Evolutionary conservation across 73 alveolate species (phyloP).

Genomic region (Paramecium pentaurelia): DNA sequence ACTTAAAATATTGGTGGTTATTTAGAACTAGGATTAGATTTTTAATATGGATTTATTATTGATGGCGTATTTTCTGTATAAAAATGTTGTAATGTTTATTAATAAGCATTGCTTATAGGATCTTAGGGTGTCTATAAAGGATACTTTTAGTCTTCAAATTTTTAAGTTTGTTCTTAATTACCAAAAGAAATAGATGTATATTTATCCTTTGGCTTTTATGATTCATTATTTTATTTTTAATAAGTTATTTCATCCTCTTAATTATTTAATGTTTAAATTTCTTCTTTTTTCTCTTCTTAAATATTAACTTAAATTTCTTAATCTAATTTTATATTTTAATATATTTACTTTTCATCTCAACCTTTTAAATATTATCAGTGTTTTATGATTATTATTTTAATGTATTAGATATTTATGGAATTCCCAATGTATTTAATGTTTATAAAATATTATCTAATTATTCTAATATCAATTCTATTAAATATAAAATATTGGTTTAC

Average conservation of each 20-base stretch:
- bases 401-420: background rate
- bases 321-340: background rate
- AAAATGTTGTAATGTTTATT: background rate
- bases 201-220: background rate
- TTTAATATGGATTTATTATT: too few relatives aligned
- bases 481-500: background rate
- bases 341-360: background rate
- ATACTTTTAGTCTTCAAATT: background rate
- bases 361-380: background rate
- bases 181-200: background rate
- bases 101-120: background rate
- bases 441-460: background rate
- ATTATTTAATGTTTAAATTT: background rate
- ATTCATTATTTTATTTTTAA: background rate
- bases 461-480: background rate
- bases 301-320: background rate
- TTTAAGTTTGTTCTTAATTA: background rate
- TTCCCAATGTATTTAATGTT: background rate
- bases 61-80: background rate
- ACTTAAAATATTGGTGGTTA: background rate
- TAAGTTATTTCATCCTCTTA: background rate
- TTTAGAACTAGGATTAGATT: background rate
- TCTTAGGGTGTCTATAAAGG: too few relatives aligned
- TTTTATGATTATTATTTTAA: background rate
- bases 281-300: background rate